These are phyloP conservation scores for Fusarium sp. DNA, from an alignment of 2,329 filamentous ascomycete species.

Conservation along the genomic window DNA sequence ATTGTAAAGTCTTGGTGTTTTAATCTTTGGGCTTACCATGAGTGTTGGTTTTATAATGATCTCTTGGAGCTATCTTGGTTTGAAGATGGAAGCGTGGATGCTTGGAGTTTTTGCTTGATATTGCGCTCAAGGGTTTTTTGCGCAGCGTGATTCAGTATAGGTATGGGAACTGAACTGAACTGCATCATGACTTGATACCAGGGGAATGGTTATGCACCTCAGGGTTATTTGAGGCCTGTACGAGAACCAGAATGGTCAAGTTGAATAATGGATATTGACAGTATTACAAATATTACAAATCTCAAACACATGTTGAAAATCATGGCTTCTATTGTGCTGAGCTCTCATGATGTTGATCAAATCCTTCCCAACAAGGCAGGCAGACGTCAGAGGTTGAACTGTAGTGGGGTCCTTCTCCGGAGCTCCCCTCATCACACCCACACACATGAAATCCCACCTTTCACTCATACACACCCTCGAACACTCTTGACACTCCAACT, in stretches of 20 bases:
- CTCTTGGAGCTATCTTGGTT: not conserved
- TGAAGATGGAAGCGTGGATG: not conserved
- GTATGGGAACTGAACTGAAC: not conserved
- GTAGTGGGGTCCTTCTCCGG: constrained; percentile 37
- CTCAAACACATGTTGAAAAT: not conserved
- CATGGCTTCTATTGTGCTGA: not conserved
- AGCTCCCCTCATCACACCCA: constrained; percentile 19
- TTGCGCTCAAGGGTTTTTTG: constrained; percentile 2
- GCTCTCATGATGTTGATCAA: constrained; percentile 16
- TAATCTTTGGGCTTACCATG: not conserved
- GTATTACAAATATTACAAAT: not conserved
- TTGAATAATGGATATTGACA: not conserved
- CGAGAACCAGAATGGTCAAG: not conserved
- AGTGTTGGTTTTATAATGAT: not conserved
- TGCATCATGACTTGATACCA: constrained; percentile 34
- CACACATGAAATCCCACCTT: constrained; percentile 26
- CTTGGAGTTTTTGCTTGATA: not conserved
- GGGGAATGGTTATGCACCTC: not conserved
- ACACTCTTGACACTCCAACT: constrained; percentile 6
- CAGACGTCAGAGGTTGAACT: constrained; percentile 22
- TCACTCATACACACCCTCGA: constrained; percentile 10
- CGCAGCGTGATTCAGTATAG: constrained; percentile 13
- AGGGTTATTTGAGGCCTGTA: not conserved
- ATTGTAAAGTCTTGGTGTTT: constrained; percentile 11
- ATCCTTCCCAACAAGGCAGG: constrained; percentile 13